These are phyloP conservation scores for Marsdenia floribunda DNA, from an alignment of 257 asterid genomes.

Conservation along the genomic window DNA sequence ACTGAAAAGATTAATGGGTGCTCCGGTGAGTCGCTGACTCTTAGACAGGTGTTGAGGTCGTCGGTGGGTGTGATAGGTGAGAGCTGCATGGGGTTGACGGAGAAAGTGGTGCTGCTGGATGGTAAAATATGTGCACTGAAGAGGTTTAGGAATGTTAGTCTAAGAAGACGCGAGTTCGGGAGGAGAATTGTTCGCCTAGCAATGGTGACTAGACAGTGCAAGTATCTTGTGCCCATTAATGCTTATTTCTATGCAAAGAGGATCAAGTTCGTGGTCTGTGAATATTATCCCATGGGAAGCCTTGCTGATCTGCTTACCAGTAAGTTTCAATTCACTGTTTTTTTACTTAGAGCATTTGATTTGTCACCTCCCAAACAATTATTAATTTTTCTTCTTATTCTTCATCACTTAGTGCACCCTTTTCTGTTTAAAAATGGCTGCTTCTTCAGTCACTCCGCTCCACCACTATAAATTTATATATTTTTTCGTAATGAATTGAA, in stretches of 20 bases:
- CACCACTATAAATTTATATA: no score
- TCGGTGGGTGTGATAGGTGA: slow-evolving; percentile 55
- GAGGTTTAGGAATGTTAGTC: slow-evolving; percentile 36
- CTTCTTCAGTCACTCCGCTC: no score
- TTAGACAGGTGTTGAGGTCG: slow-evolving; percentile 46
- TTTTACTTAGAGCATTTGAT: neutral
- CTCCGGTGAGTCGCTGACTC: slow-evolving; percentile 28
- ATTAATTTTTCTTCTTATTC: no score
- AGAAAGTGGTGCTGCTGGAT: slow-evolving; percentile 43
- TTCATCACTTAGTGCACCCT: no score
- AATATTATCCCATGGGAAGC: slow-evolving; percentile 61
- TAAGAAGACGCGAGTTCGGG: slow-evolving; percentile 41
- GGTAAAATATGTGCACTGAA: slow-evolving; percentile 43
- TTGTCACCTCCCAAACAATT: neutral
- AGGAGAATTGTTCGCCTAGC: slow-evolving; percentile 38
- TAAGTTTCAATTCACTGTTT: neutral
- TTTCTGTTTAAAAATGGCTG: no score
- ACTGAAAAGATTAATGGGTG: neutral
- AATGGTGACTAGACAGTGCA: slow-evolving; percentile 28
- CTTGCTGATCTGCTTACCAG: slow-evolving; percentile 55
- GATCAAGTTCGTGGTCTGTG: slow-evolving; percentile 51
- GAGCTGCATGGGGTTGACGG: slow-evolving; percentile 46
- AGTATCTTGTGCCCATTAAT: slow-evolving; percentile 40
- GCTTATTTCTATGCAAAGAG: slow-evolving; percentile 55
- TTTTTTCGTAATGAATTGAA: no score